A percentile compares a stretch with the other conserved stretches of the same genome.
Evolutionary conservation across 192 early-diverging fungal genomes (phyloP).

Genomic region (Gonapodya sp.): DNA sequence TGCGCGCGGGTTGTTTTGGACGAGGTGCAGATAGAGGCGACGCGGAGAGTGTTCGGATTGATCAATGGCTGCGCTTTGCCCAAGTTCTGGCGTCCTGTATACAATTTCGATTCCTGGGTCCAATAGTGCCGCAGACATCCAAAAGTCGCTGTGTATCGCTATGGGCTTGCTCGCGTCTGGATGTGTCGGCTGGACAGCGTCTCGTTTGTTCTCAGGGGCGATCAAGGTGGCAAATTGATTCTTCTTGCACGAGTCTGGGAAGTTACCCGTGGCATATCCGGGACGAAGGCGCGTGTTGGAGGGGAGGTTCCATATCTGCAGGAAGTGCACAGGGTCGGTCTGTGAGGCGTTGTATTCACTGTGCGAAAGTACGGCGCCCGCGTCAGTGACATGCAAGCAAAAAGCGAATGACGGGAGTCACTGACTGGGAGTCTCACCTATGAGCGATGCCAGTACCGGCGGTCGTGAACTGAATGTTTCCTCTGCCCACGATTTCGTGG

Average conservation of each 20-base stretch:
- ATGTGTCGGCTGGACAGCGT: not conserved
- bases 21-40: not conserved
- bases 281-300: slow-evolving; percentile 5
- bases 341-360: slow-evolving; percentile 23
- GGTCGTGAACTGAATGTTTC: slow-evolving; percentile 29
- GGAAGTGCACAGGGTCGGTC: slow-evolving; percentile 18
- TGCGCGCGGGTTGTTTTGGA: not conserved
- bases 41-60: not conserved
- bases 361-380: too few relatives aligned
- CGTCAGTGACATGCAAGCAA: too few relatives aligned
- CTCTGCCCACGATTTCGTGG: slow-evolving; percentile 22
- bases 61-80: not conserved
- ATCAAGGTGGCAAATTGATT: slow-evolving; percentile 12
- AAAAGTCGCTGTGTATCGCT: not conserved
- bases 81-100: not conserved
- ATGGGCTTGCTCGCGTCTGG: slow-evolving; percentile 2
- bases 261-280: slow-evolving; percentile 12
- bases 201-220: slow-evolving; percentile 4
- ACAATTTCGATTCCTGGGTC: not conserved
- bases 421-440: too few relatives aligned
- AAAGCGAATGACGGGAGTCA: too few relatives aligned
- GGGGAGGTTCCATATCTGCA: slow-evolving; percentile 17
- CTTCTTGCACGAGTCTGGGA: slow-evolving; percentile 14
- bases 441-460: slow-evolving; percentile 31
- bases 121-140: not conserved